Percentiles rank a stretch among this genome's conserved stretches.
Evolutionary conservation across 495 filamentous ascomycete genomes (phyloP).

Genomic region (Podospora pseudoanserina): DNA sequence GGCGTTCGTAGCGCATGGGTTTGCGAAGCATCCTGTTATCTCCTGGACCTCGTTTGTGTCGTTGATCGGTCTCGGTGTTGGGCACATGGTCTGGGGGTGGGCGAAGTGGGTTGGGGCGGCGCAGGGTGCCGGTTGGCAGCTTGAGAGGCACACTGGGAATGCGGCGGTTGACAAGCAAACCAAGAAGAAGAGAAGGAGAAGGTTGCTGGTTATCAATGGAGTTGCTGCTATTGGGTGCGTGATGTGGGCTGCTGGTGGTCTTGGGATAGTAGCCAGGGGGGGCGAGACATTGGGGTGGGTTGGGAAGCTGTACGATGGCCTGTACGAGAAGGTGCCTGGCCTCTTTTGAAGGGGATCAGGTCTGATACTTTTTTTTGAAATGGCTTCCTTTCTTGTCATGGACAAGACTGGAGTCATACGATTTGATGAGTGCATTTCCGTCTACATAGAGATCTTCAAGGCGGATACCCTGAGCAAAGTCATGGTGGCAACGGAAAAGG

Average conservation of each 20-base stretch:
- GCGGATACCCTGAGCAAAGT: not conserved
- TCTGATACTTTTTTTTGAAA: not conserved
- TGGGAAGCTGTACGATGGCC: slow-evolving; percentile 67
- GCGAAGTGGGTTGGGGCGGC: slow-evolving; percentile 65
- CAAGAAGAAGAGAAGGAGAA: slow-evolving; percentile 51
- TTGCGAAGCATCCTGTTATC: slow-evolving; percentile 62
- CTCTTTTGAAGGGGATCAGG: slow-evolving; percentile 13
- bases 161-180: slow-evolving; percentile 32
- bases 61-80: slow-evolving; percentile 65
- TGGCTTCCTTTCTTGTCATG: slow-evolving; percentile 1
- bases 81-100: slow-evolving; percentile 80
- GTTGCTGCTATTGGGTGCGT: slow-evolving; percentile 53
- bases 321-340: slow-evolving; percentile 40
- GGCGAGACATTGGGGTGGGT: slow-evolving; percentile 73
- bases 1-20: slow-evolving; percentile 80
- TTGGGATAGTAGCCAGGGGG: slow-evolving; percentile 72
- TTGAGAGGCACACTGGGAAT: slow-evolving; percentile 29
- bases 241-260: slow-evolving; percentile 75
- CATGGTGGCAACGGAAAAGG: not conserved
- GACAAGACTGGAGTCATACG: not conserved
- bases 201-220: slow-evolving; percentile 67
- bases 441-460: not conserved
- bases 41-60: slow-evolving; percentile 62
- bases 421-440: slow-evolving; percentile 7
- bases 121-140: slow-evolving; percentile 38